phyloP scores from a whole-genome alignment of 1,284 basidiomycete species.

The Heterobasidion parviporum region DNA sequence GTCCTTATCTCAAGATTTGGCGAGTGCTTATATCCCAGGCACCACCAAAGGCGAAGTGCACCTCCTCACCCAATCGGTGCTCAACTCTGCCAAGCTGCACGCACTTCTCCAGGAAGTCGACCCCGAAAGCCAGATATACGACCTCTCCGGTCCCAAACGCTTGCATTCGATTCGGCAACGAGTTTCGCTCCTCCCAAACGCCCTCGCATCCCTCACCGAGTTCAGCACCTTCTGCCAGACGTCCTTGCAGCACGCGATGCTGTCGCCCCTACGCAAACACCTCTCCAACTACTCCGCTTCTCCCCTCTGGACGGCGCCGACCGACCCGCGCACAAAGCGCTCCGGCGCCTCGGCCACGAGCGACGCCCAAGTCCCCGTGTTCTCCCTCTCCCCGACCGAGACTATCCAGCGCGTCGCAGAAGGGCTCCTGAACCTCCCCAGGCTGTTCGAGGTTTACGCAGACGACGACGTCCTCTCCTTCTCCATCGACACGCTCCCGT shows the following conservation, averaged over 20 bases:
- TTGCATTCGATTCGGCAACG: slow-evolving; percentile 5
- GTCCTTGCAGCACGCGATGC: slow-evolving; percentile 74
- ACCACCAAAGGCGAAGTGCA: slow-evolving; percentile 65
- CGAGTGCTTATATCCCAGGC: slow-evolving; percentile 45
- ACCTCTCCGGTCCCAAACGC: slow-evolving; percentile 12
- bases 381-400: slow-evolving; percentile 88
- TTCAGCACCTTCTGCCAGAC: slow-evolving; percentile 48
- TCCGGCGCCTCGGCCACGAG: slow-evolving; percentile 32
- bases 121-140: slow-evolving; percentile 22
- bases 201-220: slow-evolving; percentile 64
- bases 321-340: slow-evolving; percentile 35
- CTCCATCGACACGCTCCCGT: slow-evolving; percentile 77
- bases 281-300: slow-evolving; percentile 67
- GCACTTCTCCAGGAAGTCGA: slow-evolving; percentile 50
- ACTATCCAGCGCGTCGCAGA: slow-evolving; percentile 87
- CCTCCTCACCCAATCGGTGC: slow-evolving; percentile 69
- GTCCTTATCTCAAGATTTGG: slow-evolving; percentile 44
- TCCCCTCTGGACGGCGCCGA: slow-evolving; percentile 56
- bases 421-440: slow-evolving; percentile 85
- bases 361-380: slow-evolving; percentile 83
- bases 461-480: slow-evolving; percentile 88
- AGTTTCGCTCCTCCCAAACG: slow-evolving; percentile 44
- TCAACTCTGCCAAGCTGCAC: slow-evolving; percentile 77
- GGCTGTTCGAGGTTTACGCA: slow-evolving; percentile 91
- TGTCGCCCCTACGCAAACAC: slow-evolving; percentile 77